These are phyloP conservation scores for Epicoccum nigrum DNA, from an alignment of 2,329 filamentous ascomycete genomes.

Conservation along the genomic window DNA sequence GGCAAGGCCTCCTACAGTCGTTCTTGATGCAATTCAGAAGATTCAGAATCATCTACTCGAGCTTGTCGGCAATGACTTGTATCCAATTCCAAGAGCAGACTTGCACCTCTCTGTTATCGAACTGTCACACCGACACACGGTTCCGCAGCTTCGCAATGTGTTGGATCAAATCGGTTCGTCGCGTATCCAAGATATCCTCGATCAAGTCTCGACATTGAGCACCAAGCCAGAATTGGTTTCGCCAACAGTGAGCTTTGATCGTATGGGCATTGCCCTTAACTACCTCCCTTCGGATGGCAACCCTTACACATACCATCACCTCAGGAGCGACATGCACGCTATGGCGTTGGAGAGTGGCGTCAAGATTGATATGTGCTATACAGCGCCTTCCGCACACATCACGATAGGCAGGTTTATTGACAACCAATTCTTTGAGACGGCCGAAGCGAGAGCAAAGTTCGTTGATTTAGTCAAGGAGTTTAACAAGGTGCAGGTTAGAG, in stretches of 20 bases:
- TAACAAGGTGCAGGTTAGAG: not conserved
- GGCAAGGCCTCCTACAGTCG: constrained; percentile 7
- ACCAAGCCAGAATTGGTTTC: constrained; percentile 10
- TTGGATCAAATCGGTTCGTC: constrained; percentile 7
- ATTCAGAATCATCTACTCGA: constrained; percentile 1
- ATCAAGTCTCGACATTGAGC: constrained; percentile 4
- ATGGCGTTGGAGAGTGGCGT: constrained; percentile 19
- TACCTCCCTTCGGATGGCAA: constrained; percentile 10
- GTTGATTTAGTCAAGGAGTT: constrained; percentile 9
- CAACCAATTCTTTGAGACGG: constrained; percentile 13
- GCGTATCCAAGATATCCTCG: constrained; percentile 17
- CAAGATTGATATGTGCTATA: constrained; percentile 22
- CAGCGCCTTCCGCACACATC: constrained; percentile 20
- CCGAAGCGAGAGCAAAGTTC: constrained; percentile 8
- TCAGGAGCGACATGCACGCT: constrained; percentile 20
- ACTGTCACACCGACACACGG: constrained; percentile 21
- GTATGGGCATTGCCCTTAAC: constrained; percentile 23
- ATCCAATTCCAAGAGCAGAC: constrained; percentile 13
- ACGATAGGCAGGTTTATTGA: constrained; percentile 18
- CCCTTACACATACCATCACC: constrained; percentile 20
- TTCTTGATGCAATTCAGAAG: constrained; percentile 5
- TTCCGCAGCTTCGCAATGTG: constrained; percentile 10
- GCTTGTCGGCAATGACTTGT: constrained; percentile 13
- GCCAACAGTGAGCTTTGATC: constrained; percentile 19
- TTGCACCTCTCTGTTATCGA: constrained; percentile 22